Evolutionary conservation across 2,329 filamentous ascomycete genomes (phyloP).

Genomic region (Sarocladium brachiariae): DNA sequence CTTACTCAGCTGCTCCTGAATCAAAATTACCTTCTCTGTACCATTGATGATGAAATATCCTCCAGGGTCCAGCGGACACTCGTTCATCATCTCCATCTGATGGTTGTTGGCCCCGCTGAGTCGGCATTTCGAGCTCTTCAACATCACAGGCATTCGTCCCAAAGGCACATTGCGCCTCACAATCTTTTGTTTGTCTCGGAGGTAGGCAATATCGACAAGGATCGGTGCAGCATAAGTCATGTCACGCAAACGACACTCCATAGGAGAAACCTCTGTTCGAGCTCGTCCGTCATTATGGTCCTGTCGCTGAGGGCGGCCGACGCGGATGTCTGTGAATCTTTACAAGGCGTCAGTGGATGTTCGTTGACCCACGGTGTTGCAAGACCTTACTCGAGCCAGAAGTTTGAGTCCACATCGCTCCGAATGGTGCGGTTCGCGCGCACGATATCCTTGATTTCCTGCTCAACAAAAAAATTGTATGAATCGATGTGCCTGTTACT

Average conservation of each 20-base stretch:
- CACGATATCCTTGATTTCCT: conserved; percentile 95
- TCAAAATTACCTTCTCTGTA: conserved; percentile 96
- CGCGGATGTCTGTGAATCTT: conserved; percentile 77
- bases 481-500: conserved; percentile 74
- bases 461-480: conserved; percentile 96
- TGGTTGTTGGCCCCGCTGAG: conserved; percentile 76
- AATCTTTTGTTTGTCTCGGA: conserved; percentile 70
- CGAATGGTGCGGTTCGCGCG: conserved; percentile 81
- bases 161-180: conserved; percentile 72
- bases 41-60: conserved; percentile 98
- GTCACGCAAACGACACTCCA: conserved; percentile 92
- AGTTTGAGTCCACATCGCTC: conserved; percentile 87
- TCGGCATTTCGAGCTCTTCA: conserved; percentile 90
- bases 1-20: conserved; percentile 98
- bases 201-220: conserved; percentile 84
- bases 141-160: conserved; percentile 91
- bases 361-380: not conserved
- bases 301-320: conserved; percentile 72
- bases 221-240: conserved; percentile 98
- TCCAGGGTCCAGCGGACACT: conserved; percentile 91
- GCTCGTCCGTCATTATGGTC: conserved; percentile 67
- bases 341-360: not conserved
- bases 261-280: conserved; percentile 74
- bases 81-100: conserved; percentile 87
- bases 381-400: conserved; percentile 65